A percentile compares a stretch with the other conserved stretches of the same genome.
Conservation (phyloP, 108 stramenopile species). For the Nannochloropsis gaditana region DNA sequence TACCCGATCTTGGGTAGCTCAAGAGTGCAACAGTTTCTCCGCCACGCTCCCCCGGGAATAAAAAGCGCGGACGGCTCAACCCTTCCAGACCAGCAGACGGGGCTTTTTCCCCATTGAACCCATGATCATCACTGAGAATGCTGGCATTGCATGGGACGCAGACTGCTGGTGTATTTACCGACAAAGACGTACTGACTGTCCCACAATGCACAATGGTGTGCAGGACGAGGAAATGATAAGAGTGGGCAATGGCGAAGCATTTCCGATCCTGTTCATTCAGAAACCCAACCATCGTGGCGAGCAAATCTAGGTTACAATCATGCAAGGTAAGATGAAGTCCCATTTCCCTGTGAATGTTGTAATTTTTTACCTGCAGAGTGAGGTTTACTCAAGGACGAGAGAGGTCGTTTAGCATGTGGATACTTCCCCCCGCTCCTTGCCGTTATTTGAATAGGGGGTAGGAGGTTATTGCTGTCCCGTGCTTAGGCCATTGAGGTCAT, state of each 20-base stretch:
- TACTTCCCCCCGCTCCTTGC: too few species aligned
- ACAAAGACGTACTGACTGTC: background rate
- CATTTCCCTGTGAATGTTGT: too few species aligned
- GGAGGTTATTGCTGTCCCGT: too few species aligned
- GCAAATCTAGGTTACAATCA: background rate
- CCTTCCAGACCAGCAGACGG: background rate
- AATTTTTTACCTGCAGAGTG: too few species aligned
- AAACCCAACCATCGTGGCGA: background rate
- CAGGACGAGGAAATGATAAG: constrained; percentile 6
- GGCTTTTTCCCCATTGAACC: background rate
- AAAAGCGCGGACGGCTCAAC: background rate
- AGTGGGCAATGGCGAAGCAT: background rate
- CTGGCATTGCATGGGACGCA: background rate
- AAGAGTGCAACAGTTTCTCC: constrained; percentile 26
- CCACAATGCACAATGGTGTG: constrained; percentile 17
- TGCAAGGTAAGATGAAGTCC: background rate
- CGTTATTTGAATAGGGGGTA: too few species aligned
- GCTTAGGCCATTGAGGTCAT: too few species aligned
- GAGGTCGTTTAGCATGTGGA: too few species aligned
- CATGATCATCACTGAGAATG: background rate
- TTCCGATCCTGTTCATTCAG: background rate
- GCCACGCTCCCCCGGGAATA: background rate
- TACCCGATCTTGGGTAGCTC: constrained; percentile 44
- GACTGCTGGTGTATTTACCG: background rate
- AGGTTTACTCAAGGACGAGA: too few species aligned